Base-by-base conservation (phyloP, 2,329 filamentous ascomycete species). In the Fulvia fulva region DNA sequence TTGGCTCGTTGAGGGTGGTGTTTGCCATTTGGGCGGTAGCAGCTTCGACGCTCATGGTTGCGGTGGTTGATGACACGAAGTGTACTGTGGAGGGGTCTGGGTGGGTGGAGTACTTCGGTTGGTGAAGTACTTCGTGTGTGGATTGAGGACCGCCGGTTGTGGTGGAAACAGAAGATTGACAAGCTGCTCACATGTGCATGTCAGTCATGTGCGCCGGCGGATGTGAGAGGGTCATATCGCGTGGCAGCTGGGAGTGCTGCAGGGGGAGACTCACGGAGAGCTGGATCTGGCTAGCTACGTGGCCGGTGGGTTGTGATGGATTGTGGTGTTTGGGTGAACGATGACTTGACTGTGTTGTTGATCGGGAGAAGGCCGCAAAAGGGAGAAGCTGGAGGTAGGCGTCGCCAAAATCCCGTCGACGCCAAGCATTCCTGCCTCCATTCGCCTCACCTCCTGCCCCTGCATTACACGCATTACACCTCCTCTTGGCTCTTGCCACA, bases 31-130 rank as follows among this genome's bases (percentile, higher is more conserved):
- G 77, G 82, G 81, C 81, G 81, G 88, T 87, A 83, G 88, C 84
- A 83, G 89, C 87, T 80, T 89, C 87, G 82, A 90, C 85, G 89
- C 92, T 96, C 93, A 97, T 97, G 78, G 80, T 90, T 80, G 47
- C 74, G 78, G 76, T 76, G 74, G 77, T 79, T 80, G 77, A 78
- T 76, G 77, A 78, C 78, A 81, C 82, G 81, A 81, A 79, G 75
- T 55, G 58, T 57, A 57, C 53, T 63, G 59, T 49, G 52, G 26
- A 34, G 61, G 50, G 51, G 53, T 49, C 59, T 56, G 53, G 43
- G 51, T 56, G 58, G 51, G 23, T 37, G 47, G 60, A 59, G 62
- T 64, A 63, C 61, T 62, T 60, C 59, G 59, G 54, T 68, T 65
- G 61, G 32, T 57, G 66, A 67, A 70, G 69, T 66, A 63, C 60